phyloP scores from a whole-genome alignment of 1,284 basidiomycete genomes.

The Boletus subluridellus region DNA sequence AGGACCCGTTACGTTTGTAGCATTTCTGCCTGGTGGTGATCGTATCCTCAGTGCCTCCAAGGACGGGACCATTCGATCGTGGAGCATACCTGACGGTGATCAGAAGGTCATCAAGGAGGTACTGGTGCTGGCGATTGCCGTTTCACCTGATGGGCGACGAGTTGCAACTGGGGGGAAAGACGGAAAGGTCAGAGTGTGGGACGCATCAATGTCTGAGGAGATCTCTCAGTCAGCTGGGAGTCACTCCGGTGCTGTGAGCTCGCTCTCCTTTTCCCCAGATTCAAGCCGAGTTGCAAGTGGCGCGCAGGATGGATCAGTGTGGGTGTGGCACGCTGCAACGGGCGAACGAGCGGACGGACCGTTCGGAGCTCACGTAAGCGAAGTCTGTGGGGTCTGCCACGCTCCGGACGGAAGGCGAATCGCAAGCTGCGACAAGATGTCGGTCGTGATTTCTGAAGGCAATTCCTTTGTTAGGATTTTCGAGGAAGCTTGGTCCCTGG shows the following conservation, averaged over 20 bases:
- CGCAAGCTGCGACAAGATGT: background rate
- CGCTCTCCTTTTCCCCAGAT: background rate
- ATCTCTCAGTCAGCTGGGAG: background rate
- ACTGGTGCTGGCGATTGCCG: background rate
- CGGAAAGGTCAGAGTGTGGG: background rate
- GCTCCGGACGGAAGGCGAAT: background rate
- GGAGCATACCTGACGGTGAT: background rate
- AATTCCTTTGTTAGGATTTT: background rate
- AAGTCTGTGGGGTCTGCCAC: background rate
- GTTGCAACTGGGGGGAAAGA: background rate
- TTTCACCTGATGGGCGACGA: background rate
- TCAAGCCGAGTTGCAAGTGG: slow-evolving; percentile 1
- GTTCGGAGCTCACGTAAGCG: background rate
- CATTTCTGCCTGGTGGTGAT: background rate
- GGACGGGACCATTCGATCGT: background rate
- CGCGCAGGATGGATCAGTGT: background rate
- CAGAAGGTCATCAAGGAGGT: background rate
- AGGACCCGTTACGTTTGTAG: background rate
- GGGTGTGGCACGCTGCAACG: slow-evolving; percentile 19
- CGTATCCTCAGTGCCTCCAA: background rate
- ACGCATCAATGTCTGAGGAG: background rate
- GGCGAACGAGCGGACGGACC: background rate
- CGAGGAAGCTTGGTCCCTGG: background rate
- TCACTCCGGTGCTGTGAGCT: background rate
- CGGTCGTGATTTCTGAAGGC: no score